A percentile compares a stretch with the other conserved stretches of the same genome.
Evolutionary conservation across 129 eudicot species (phyloP).

Genomic region (Tagetes erecta): DNA sequence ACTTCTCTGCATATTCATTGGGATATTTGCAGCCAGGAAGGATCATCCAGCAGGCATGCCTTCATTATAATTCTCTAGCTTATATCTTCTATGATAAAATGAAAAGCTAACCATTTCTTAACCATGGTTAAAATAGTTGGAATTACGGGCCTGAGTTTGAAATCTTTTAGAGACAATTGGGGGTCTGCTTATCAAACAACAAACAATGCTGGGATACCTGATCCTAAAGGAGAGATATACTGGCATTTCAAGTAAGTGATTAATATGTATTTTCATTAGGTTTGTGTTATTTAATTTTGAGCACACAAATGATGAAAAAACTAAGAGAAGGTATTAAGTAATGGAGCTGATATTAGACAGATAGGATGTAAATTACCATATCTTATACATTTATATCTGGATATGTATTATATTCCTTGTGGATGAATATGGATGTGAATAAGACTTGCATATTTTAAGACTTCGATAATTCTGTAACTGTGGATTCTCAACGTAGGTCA

Average conservation of each 20-base stretch:
- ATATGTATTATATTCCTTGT: neutral
- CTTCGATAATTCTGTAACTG: neutral
- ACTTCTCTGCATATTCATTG: slow-evolving; percentile 78
- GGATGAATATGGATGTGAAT: slow-evolving; percentile 8
- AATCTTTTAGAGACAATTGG: slow-evolving; percentile 82
- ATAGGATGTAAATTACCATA: neutral
- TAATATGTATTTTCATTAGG: neutral
- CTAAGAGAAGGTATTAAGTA: neutral
- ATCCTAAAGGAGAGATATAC: slow-evolving; percentile 75
- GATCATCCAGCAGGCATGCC: slow-evolving; percentile 67
- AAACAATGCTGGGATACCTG: slow-evolving; percentile 93
- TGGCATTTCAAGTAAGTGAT: slow-evolving; percentile 88
- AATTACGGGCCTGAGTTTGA: slow-evolving; percentile 86
- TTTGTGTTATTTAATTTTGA: neutral
- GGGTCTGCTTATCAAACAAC: slow-evolving; percentile 75
- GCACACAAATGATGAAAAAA: neutral
- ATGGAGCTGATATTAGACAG: slow-evolving; percentile 1
- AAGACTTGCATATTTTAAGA: neutral
- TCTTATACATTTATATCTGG: slow-evolving; percentile 7
- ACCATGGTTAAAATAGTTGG: slow-evolving; percentile 50
- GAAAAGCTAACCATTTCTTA: slow-evolving; percentile 10
- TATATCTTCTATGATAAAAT: slow-evolving; percentile 6
- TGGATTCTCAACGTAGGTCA: slow-evolving; percentile 1
- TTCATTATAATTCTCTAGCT: neutral
- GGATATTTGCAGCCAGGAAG: slow-evolving; percentile 69